Evolutionary conservation across 768 basidiomycete species (phyloP), one percentile per base, ranked within the genome.

Genomic region (Austroboletus eburneus): DNA sequence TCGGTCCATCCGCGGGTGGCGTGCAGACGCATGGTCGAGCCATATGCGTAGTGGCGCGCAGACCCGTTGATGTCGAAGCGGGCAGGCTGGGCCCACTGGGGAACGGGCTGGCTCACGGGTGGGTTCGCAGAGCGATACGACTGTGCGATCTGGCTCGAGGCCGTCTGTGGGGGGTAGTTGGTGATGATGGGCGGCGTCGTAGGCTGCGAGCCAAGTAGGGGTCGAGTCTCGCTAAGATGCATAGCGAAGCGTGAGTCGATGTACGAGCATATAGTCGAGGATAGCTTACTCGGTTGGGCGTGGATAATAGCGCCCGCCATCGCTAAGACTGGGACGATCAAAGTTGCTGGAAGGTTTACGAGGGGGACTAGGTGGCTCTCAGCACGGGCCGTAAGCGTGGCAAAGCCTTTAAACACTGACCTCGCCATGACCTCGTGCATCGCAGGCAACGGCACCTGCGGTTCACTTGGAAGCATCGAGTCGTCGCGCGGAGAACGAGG

Each of bases 1-100:
- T 84, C 85, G 39, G 78, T 71, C 88, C 88, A 91, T 4, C 89
- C 89, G 17, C 82, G 75, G 16, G 14, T 32, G 23, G 47, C 39
- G 27, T 63, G 57, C 0, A 59, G 64, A 0, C 52, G 52, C 0
- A 54, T 44, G 3, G 64, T 52, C 12, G 64, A 55, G 12, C 64
- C 64, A 30, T 65, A 65, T 10, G 51, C 21, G 17, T 62, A 54
- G 41, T 39, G 56, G n/a, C 55, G 64, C 18, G 66, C 64, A 9
- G 64, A 61, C 2, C 66, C 63, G 35, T 65, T 67, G 38, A 56
- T 54, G 10, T 64, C 42, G 39, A 66, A 61, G 1, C 43, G 55
- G 7, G 37, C 50, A 0, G 58, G 57, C 14, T 52, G 59, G 9
- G 64, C 61, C 51, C 64, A 64, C 30, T 57, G 59, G 2, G 64